Evolutionary conservation across 257 asterid genomes (phyloP).

Genomic region (Cynanchum wilfordii): DNA sequence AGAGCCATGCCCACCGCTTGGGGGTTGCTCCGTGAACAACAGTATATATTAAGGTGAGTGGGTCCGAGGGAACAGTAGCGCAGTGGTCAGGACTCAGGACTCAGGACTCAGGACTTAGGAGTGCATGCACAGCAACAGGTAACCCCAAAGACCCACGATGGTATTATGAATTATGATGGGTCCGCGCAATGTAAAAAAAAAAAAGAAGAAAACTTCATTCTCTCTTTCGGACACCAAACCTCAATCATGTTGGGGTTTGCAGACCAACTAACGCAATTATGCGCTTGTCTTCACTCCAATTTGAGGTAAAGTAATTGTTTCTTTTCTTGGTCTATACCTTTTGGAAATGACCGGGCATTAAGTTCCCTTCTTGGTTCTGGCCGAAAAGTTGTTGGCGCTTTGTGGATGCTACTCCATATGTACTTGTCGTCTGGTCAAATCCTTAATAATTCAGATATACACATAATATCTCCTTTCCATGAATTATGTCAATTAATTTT

Average conservation of each 20-base stretch:
- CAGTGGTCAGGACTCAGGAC: no score
- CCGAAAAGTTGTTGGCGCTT: neutral
- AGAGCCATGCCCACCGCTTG: neutral
- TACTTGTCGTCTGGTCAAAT: neutral
- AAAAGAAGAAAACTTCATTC: neutral
- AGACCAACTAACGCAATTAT: conserved; percentile 31
- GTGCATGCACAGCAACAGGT: no score
- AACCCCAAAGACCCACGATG: no score
- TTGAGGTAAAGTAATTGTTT: conserved; percentile 4
- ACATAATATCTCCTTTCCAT: no score
- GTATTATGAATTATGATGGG: no score
- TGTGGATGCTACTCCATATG: conserved; percentile 8
- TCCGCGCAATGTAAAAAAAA: no score
- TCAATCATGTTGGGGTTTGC: conserved; percentile 19
- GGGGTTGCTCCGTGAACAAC: neutral
- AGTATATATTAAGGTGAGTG: neutral
- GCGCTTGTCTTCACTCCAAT: conserved; percentile 18
- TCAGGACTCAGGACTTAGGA: no score
- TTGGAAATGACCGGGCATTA: conserved; percentile 1
- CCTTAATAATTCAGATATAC: conserved; percentile 7
- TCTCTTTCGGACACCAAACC: conserved; percentile 21
- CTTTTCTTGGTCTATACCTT: neutral
- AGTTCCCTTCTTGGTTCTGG: neutral
- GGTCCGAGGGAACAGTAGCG: neutral
- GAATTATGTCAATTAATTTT: no score